These are phyloP conservation scores for Alternaria atra DNA, from an alignment of 2,329 filamentous ascomycete species.

Conservation along the genomic window DNA sequence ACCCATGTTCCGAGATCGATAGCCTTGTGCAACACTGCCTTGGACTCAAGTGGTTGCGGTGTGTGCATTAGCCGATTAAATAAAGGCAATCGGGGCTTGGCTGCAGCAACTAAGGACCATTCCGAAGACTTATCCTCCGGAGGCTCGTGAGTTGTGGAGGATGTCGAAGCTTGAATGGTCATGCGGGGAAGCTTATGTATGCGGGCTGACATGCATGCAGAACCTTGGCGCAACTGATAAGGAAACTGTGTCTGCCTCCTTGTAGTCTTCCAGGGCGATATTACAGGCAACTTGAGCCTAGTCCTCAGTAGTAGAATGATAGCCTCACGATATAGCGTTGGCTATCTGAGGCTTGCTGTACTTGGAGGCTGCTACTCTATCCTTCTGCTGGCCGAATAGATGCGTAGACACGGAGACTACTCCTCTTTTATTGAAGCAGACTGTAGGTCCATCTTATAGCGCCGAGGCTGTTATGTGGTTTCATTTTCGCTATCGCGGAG, in stretches of 20 bases:
- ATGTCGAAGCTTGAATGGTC: slow-evolving; percentile 27
- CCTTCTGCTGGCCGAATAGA: background rate
- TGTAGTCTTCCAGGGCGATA: background rate
- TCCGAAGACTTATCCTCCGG: slow-evolving; percentile 6
- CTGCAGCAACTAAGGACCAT: background rate
- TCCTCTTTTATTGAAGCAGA: background rate
- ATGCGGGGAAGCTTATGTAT: slow-evolving; percentile 27
- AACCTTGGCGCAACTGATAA: background rate
- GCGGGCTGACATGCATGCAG: slow-evolving; percentile 30
- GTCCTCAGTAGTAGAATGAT: background rate
- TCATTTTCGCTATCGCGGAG: slow-evolving; percentile 4
- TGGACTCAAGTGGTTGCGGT: slow-evolving; percentile 18
- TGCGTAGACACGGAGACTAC: background rate
- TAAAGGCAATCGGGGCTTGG: background rate
- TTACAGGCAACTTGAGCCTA: background rate
- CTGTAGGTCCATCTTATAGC: background rate
- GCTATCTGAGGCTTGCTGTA: background rate
- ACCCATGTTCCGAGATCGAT: slow-evolving; percentile 19
- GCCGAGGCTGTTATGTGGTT: background rate
- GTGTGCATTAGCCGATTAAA: slow-evolving; percentile 15
- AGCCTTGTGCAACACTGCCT: slow-evolving; percentile 25
- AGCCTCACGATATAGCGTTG: background rate
- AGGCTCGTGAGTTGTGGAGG: slow-evolving; percentile 8
- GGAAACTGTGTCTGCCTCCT: background rate
- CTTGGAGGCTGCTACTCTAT: background rate